These are phyloP conservation scores for Dryadomyces quercivorus DNA, from an alignment of 2,329 filamentous ascomycete species.

Conservation along the genomic window DNA sequence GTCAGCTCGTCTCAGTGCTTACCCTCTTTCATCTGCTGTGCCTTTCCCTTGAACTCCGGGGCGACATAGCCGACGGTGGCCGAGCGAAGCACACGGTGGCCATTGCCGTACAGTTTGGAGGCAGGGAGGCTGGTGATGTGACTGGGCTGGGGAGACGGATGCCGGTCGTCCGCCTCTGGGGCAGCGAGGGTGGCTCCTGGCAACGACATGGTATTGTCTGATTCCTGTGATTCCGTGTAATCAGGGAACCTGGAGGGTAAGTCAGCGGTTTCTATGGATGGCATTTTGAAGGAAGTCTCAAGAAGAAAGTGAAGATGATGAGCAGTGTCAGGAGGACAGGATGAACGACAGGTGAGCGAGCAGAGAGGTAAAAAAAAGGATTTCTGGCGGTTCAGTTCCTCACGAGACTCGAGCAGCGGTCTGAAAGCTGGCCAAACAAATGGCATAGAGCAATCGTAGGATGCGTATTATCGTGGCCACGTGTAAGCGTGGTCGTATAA, in stretches of 20 bases:
- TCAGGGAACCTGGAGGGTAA: slow-evolving; percentile 20
- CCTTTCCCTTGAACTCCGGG: slow-evolving; percentile 85
- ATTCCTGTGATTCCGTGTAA: slow-evolving; percentile 20
- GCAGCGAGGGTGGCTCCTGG: slow-evolving; percentile 13
- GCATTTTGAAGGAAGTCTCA: too few relatives aligned
- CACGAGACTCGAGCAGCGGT: not conserved
- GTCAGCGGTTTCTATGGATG: slow-evolving; percentile 21
- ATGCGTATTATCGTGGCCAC: too few relatives aligned
- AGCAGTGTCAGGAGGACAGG: too few relatives aligned
- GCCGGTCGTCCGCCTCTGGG: slow-evolving; percentile 36
- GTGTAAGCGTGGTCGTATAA: too few relatives aligned
- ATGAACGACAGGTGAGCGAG: not conserved
- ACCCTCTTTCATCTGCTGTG: slow-evolving; percentile 78
- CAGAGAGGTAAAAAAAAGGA: not conserved
- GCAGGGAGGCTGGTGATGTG: slow-evolving; percentile 63
- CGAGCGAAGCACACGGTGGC: slow-evolving; percentile 68
- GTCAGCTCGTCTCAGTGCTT: slow-evolving; percentile 17
- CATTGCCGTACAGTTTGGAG: slow-evolving; percentile 40
- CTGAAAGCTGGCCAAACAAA: not conserved
- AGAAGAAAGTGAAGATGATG: too few relatives aligned
- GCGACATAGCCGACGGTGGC: slow-evolving; percentile 90
- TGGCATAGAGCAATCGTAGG: too few relatives aligned
- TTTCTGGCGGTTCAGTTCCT: not conserved
- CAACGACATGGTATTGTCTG: slow-evolving; percentile 19
- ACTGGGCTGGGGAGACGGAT: slow-evolving; percentile 78